Evolutionary conservation across 139 green algal genomes (phyloP).

Genomic region (Deuterostichococcus epilithicus): DNA sequence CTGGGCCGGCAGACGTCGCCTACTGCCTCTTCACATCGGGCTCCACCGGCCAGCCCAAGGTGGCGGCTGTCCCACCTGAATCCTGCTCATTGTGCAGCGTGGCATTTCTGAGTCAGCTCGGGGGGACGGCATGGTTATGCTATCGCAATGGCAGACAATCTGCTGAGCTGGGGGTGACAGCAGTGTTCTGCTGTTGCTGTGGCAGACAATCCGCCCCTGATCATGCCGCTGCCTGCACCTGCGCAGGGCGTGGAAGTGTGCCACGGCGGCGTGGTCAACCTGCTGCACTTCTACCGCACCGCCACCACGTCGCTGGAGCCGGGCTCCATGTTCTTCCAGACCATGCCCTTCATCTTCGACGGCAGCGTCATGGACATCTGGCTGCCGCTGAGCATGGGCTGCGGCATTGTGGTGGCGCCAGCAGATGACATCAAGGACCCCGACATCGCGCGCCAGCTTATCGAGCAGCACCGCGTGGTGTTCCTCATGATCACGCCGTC

Average conservation of each 20-base stretch:
- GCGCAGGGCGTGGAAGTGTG: not conserved
- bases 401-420: not conserved
- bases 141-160: no score
- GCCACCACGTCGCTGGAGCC: constrained; percentile 8
- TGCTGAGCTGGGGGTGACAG: not conserved
- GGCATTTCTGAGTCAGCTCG: constrained; percentile 33
- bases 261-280: constrained; percentile 4
- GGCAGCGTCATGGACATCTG: not conserved
- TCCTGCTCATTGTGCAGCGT: constrained; percentile 32
- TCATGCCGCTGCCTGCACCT: not conserved
- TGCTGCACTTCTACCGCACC: constrained; percentile 6
- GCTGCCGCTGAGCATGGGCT: not conserved
- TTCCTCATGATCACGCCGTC: constrained; percentile 1
- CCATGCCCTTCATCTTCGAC: constrained; percentile 16
- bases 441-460: constrained; percentile 2
- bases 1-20: constrained; percentile 18
- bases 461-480: constrained; percentile 3
- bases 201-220: not conserved
- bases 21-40: constrained; percentile 66
- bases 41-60: constrained; percentile 57
- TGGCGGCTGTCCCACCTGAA: not conserved
- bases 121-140: constrained; percentile 1
- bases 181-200: not conserved
- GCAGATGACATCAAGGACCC: constrained; percentile 8
- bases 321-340: constrained; percentile 26